phyloP scores from a whole-genome alignment of 768 basidiomycete species.

The Tylopilus vinaceipallidus region DNA sequence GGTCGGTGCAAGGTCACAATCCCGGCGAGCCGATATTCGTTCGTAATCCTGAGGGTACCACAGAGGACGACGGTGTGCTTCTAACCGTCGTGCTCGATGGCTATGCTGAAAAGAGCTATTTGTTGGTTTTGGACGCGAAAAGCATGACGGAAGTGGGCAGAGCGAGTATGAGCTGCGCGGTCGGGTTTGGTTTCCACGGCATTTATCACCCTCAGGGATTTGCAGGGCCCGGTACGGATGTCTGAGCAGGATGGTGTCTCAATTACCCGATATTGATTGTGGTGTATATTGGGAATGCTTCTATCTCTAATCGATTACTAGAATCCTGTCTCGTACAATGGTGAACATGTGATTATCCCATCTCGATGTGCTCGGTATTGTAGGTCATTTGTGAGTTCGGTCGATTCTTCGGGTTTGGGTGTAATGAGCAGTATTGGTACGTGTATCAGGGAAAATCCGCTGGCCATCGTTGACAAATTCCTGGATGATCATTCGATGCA shows the following conservation, averaged over 20 bases:
- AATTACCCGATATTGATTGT: background rate
- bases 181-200: conserved; percentile 40
- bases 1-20: conserved; percentile 30
- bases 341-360: background rate
- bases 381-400: too few species aligned
- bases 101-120: conserved; percentile 29
- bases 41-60: conserved; percentile 24
- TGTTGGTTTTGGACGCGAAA: conserved; percentile 37
- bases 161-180: conserved; percentile 33
- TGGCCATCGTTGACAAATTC: too few species aligned
- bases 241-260: conserved; percentile 8
- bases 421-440: too few species aligned
- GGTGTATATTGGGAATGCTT: conserved; percentile 4
- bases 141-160: conserved; percentile 36
- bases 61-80: conserved; percentile 38
- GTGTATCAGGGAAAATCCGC: too few species aligned
- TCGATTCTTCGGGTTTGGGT: too few species aligned
- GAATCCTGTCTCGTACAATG: background rate
- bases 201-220: conserved; percentile 13
- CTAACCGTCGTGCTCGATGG: conserved; percentile 38
- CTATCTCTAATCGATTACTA: background rate
- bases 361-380: background rate
- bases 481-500: background rate
- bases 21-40: conserved; percentile 40
- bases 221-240: conserved; percentile 18